A percentile compares a stretch with the other conserved stretches of the same genome.
Evolutionary conservation across 2,329 filamentous ascomycete species (phyloP).

Genomic region (Botrytis hyacinthi): DNA sequence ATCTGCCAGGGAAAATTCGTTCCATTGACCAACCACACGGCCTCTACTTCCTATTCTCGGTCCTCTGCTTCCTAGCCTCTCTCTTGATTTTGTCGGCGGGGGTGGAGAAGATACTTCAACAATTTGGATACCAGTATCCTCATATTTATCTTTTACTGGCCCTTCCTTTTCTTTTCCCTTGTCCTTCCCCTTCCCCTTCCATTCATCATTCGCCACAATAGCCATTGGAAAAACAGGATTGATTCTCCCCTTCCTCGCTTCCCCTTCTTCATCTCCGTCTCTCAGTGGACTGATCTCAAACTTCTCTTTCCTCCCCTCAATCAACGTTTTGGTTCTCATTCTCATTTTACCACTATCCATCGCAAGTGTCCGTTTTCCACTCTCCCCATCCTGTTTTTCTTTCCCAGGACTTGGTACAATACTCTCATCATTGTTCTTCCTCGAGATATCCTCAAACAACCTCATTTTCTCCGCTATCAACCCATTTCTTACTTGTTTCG

Average conservation of each 20-base stretch:
- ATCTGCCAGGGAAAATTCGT: background rate
- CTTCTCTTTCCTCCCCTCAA: background rate
- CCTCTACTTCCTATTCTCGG: background rate
- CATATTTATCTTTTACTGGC: background rate
- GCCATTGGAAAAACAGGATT: background rate
- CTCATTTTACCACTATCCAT: background rate
- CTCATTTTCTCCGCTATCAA: slow-evolving; percentile 33
- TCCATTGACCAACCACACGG: background rate
- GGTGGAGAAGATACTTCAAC: background rate
- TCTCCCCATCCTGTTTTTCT: slow-evolving; percentile 12
- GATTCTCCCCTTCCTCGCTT: background rate
- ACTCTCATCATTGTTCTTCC: background rate
- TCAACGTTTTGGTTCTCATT: background rate
- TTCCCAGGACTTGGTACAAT: background rate
- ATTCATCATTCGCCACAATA: background rate
- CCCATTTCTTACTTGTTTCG: slow-evolving; percentile 22
- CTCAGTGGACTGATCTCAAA: slow-evolving; percentile 8
- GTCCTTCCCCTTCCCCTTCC: background rate
- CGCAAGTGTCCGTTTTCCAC: background rate
- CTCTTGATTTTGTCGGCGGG: background rate
- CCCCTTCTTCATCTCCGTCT: background rate
- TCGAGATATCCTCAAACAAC: slow-evolving; percentile 28
- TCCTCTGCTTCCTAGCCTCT: background rate
- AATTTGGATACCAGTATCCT: background rate
- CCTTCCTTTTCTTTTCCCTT: background rate